phyloP scores from a whole-genome alignment of 768 basidiomycete genomes.

The Mycena sanguinolenta region DNA sequence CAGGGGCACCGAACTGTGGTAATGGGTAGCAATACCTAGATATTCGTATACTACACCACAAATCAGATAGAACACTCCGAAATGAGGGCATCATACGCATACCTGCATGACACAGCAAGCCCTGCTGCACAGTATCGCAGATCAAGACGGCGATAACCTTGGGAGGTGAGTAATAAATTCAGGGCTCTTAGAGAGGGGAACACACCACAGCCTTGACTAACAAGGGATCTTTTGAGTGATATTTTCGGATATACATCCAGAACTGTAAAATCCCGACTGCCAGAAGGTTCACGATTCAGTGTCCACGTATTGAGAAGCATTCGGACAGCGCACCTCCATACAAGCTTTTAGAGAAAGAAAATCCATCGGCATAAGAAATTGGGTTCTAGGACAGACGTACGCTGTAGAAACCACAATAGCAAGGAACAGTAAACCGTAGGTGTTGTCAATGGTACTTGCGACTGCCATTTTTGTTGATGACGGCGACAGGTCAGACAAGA shows the following conservation, averaged over 20 bases:
- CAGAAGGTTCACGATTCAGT: neutral
- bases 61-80: neutral
- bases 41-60: conserved; percentile 21
- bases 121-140: conserved; percentile 33
- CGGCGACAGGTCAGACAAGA: too few relatives aligned
- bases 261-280: conserved; percentile 31
- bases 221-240: conserved; percentile 25
- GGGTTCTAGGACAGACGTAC: conserved; percentile 9
- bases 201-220: conserved; percentile 21
- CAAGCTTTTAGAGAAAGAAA: neutral
- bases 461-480: too few relatives aligned
- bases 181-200: neutral
- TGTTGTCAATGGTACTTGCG: conserved; percentile 22
- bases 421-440: conserved; percentile 29
- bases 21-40: conserved; percentile 10
- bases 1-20: neutral
- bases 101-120: too few relatives aligned
- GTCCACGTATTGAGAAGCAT: neutral
- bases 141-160: conserved; percentile 29
- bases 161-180: neutral
- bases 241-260: conserved; percentile 34
- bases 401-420: conserved; percentile 17
- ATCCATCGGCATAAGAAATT: neutral
- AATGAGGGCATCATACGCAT: neutral
- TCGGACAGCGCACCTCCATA: conserved; percentile 27